Percentiles rank a stretch among this genome's conserved stretches.
These are phyloP conservation scores for Globisporangium acanthophoron DNA, from an alignment of 352 stramenopile genomes.

Conservation along the genomic window DNA sequence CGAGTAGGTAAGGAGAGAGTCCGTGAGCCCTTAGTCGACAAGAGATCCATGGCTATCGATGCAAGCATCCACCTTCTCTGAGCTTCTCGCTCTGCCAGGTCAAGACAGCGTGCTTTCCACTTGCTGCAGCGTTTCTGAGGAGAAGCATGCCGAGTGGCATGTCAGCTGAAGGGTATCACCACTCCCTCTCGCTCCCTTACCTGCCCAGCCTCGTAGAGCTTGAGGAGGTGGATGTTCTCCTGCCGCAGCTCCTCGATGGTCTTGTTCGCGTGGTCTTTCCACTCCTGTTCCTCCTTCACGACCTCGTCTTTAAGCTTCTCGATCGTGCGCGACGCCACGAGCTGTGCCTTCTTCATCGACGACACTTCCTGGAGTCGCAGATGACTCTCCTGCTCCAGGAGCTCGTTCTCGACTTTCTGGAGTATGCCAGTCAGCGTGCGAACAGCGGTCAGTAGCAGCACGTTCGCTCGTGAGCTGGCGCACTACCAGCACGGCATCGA, in stretches of 20 bases:
- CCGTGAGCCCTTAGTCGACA: background rate
- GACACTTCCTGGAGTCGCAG: slow-evolving; percentile 54
- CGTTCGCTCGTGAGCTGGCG: too few relatives aligned
- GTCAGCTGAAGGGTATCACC: background rate
- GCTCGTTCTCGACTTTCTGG: slow-evolving; percentile 76
- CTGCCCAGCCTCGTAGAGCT: slow-evolving; percentile 47
- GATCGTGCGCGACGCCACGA: slow-evolving; percentile 44
- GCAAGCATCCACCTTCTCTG: slow-evolving; percentile 17
- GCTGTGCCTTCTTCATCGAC: slow-evolving; percentile 57
- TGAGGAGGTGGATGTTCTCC: slow-evolving; percentile 55
- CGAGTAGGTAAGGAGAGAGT: too few relatives aligned
- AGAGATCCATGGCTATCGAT: background rate
- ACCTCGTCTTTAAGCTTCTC: slow-evolving; percentile 57
- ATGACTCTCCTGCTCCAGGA: slow-evolving; percentile 65
- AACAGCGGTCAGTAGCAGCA: background rate
- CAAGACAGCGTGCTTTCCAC: slow-evolving; percentile 57
- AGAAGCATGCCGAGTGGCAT: background rate
- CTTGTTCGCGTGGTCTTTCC: slow-evolving; percentile 45
- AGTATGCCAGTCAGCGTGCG: background rate
- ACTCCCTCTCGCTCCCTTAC: slow-evolving; percentile 10
- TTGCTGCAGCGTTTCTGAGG: slow-evolving; percentile 60
- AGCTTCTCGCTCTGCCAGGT: slow-evolving; percentile 38
- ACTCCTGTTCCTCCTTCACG: slow-evolving; percentile 42
- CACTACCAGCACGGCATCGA: background rate
- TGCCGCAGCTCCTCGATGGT: slow-evolving; percentile 51